phyloP scores from a whole-genome alignment of 768 basidiomycete genomes.

The Crepidotus variabilis region DNA sequence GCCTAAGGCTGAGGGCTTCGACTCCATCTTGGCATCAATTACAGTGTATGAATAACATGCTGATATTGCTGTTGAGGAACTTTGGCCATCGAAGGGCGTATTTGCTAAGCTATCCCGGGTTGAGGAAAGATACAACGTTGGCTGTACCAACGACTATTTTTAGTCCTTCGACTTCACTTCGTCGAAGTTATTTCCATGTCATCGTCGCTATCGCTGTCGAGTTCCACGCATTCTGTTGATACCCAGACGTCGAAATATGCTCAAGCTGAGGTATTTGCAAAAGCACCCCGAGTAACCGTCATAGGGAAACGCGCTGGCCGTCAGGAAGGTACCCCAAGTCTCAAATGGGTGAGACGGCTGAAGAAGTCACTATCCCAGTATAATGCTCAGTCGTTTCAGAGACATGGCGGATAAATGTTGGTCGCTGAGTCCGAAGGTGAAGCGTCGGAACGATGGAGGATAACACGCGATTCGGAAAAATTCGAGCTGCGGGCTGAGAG shows the following conservation, averaged over 20 bases:
- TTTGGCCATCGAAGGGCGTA: no score
- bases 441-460: not conserved
- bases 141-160: no score
- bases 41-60: no score
- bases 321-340: not conserved
- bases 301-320: not conserved
- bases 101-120: no score
- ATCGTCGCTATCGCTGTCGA: no score
- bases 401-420: not conserved
- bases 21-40: no score
- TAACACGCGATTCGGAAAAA: not conserved
- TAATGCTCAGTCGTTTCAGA: not conserved
- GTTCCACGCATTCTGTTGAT: no score
- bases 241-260: no score
- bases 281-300: not conserved
- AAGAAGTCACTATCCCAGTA: not conserved
- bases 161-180: no score
- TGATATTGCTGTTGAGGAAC: no score
- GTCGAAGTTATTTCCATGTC: no score
- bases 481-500: not conserved
- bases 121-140: no score
- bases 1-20: slow-evolving; percentile 4
- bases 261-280: not conserved
- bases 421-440: not conserved
- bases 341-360: not conserved